phyloP scores from a whole-genome alignment of 208 protist genomes.

The Acanthamoeba quina region DNA sequence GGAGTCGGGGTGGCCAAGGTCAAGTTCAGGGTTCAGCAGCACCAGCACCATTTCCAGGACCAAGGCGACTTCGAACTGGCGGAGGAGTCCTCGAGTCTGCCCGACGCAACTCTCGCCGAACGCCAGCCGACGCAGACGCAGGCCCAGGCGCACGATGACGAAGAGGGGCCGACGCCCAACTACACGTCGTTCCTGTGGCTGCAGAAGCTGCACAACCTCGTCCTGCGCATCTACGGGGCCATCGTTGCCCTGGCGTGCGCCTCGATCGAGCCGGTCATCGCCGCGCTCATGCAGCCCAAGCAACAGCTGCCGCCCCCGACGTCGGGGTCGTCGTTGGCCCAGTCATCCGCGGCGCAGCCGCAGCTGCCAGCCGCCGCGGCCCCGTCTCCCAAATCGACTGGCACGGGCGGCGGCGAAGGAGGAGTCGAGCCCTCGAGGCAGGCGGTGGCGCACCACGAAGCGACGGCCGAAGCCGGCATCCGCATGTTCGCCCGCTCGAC shows the following conservation, averaged over 20 bases:
- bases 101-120: background rate
- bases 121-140: too few relatives aligned
- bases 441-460: background rate
- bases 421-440: background rate
- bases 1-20: background rate
- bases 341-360: too few relatives aligned
- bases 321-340: too few relatives aligned
- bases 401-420: too few relatives aligned
- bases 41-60: too few relatives aligned
- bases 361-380: too few relatives aligned
- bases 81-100: background rate
- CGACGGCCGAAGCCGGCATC: background rate
- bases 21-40: background rate
- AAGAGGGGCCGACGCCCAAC: background rate
- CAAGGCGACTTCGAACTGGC: too few relatives aligned
- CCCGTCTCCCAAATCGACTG: too few relatives aligned
- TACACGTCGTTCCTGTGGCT: constrained; percentile 29
- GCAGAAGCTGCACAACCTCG: constrained; percentile 60
- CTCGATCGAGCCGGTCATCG: constrained; percentile 14
- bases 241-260: constrained; percentile 3
- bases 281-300: background rate
- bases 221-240: background rate
- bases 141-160: background rate
- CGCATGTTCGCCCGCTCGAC: background rate
- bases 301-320: background rate